phyloP scores from a whole-genome alignment of 139 green algal species.

The Volvox africanus region DNA sequence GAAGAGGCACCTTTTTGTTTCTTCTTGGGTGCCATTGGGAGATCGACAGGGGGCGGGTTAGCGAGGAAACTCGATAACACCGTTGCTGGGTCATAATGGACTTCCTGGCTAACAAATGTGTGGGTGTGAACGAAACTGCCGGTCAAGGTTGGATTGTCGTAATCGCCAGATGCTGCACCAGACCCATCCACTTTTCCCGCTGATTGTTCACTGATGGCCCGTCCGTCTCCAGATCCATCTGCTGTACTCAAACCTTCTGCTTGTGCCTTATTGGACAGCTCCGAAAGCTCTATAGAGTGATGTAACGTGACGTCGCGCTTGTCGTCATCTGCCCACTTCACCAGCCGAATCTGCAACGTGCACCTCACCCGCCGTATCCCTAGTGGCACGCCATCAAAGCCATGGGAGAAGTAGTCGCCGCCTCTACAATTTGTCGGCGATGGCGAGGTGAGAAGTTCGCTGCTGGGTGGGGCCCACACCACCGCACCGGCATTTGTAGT shows the following conservation, averaged over 20 bases:
- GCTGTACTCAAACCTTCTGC: no score
- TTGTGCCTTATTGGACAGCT: not conserved
- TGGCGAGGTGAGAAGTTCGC: not conserved
- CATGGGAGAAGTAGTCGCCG: not conserved
- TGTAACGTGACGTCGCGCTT: slow-evolving; percentile 28
- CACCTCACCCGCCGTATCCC: not conserved
- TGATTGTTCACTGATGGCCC: no score
- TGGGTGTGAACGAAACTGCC: not conserved
- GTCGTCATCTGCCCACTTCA: slow-evolving; percentile 41
- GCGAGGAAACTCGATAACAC: slow-evolving; percentile 2
- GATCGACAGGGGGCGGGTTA: slow-evolving; percentile 2
- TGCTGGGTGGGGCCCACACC: not conserved
- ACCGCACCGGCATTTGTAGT: not conserved
- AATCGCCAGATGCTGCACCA: not conserved
- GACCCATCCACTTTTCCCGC: no score
- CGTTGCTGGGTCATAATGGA: not conserved
- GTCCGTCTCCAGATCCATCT: not conserved
- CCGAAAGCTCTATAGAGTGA: not conserved
- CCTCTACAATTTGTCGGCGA: no score
- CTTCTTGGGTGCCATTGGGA: not conserved
- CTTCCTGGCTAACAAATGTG: slow-evolving; percentile 33
- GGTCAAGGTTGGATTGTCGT: not conserved
- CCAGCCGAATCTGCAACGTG: slow-evolving; percentile 44
- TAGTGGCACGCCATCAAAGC: slow-evolving; percentile 1
- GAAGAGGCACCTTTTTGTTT: not conserved